Conservation (phyloP, 805 yeast genomes). For the Isabelozyma rhagii region DNA sequence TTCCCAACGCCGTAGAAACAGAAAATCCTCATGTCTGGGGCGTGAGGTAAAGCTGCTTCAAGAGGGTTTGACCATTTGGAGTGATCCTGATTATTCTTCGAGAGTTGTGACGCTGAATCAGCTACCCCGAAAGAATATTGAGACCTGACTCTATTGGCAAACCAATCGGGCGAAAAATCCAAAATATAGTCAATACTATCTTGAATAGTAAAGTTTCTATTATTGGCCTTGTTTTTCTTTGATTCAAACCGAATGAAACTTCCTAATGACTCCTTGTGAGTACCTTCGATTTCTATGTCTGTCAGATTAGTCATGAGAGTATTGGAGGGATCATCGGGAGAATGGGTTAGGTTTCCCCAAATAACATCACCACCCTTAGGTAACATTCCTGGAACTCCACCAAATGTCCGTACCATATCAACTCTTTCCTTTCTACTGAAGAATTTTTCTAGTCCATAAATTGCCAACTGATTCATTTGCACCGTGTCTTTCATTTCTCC, state of each 20-base stretch:
- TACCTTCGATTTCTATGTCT: conserved; percentile 16
- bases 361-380: conserved; percentile 91
- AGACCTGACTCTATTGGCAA: conserved; percentile 55
- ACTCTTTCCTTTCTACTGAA: conserved; percentile 86
- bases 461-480: conserved; percentile 87
- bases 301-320: conserved; percentile 15
- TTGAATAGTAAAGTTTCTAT: conserved; percentile 57
- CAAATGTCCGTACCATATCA: conserved; percentile 80
- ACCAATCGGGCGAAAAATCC: conserved; percentile 75
- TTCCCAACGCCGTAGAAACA: conserved; percentile 97
- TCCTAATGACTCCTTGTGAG: conserved; percentile 55
- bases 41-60: conserved; percentile 87
- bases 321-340: conserved; percentile 68
- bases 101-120: conserved; percentile 53
- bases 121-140: conserved; percentile 84
- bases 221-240: conserved; percentile 25
- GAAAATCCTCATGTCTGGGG: conserved; percentile 85
- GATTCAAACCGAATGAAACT: conserved; percentile 66
- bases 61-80: conserved; percentile 92
- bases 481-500: conserved; percentile 99
- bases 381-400: conserved; percentile 93
- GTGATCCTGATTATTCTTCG: conserved; percentile 63
- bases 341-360: conserved; percentile 73
- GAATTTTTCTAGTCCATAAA: conserved; percentile 91
- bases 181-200: conserved; percentile 67